Conservation (phyloP, 768 basidiomycete species). For the Naganishia onofrii region DNA sequence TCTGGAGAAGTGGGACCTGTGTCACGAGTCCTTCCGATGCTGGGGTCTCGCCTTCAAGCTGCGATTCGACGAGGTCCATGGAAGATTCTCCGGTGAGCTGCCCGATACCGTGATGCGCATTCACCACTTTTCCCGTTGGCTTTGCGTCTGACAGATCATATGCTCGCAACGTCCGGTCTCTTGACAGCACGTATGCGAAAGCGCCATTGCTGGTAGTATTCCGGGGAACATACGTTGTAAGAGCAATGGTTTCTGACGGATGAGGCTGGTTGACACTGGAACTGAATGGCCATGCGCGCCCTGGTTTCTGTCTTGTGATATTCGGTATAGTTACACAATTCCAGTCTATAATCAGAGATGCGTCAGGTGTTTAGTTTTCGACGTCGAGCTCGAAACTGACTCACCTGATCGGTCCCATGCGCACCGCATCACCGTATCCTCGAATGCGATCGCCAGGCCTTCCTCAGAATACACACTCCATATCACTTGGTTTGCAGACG, state of each 20-base stretch:
- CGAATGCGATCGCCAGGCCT: background rate
- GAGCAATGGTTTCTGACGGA: slow-evolving; percentile 15
- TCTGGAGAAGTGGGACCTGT: slow-evolving; percentile 64
- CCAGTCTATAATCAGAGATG: background rate
- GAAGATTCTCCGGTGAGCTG: background rate
- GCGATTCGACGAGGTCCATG: background rate
- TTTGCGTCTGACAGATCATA: slow-evolving; percentile 60
- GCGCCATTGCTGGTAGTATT: slow-evolving; percentile 10
- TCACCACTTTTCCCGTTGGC: slow-evolving; percentile 23
- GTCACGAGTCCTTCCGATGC: slow-evolving; percentile 45
- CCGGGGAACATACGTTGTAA: background rate
- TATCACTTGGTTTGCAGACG: background rate
- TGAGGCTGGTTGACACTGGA: background rate
- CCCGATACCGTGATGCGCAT: slow-evolving; percentile 30
- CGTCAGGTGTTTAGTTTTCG: background rate
- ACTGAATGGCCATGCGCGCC: slow-evolving; percentile 10
- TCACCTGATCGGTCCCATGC: slow-evolving; percentile 5
- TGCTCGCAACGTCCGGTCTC: slow-evolving; percentile 76
- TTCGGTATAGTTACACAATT: background rate
- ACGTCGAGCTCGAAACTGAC: background rate
- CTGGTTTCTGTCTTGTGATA: background rate
- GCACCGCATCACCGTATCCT: background rate
- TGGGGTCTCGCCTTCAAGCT: background rate
- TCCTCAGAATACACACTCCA: slow-evolving; percentile 17
- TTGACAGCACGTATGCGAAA: slow-evolving; percentile 77